These are phyloP conservation scores for Insectozyma bohioensis DNA, from an alignment of 1,139 yeast genomes.

Conservation along the genomic window DNA sequence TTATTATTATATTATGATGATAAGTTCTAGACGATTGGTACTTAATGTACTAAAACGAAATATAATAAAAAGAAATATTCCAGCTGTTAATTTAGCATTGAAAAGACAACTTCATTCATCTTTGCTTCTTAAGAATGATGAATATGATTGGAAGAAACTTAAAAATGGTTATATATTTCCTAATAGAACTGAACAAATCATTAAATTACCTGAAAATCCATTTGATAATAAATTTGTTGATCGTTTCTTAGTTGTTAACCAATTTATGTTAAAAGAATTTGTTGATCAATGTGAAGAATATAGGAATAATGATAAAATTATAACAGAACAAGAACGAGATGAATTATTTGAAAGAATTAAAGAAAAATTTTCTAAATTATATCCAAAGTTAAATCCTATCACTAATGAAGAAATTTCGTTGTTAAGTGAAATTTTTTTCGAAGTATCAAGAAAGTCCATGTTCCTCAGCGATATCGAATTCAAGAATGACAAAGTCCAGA, in stretches of 20 bases:
- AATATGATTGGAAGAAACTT: too few relatives aligned
- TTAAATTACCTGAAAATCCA: conserved; percentile 9
- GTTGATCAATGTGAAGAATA: conserved; percentile 9
- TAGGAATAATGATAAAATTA: conserved; percentile 3
- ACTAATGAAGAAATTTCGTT: conserved; percentile 29
- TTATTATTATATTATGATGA: conserved; percentile 7
- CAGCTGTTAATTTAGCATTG: conserved; percentile 1
- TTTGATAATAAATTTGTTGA: conserved; percentile 10
- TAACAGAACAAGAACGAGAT: conserved; percentile 5
- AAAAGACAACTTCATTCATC: conserved; percentile 5
- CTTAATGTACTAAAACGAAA: conserved; percentile 1
- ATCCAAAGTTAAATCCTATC: conserved; percentile 4
- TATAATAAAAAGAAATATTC: conserved; percentile 1
- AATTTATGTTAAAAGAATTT: conserved; percentile 13
- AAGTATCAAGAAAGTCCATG: conserved; percentile 28
- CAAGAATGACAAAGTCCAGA: conserved; percentile 24
- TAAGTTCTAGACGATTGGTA: conserved; percentile 1
- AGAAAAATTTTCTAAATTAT: conserved; percentile 6
- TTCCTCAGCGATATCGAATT: conserved; percentile 31
- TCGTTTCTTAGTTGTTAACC: conserved; percentile 8
- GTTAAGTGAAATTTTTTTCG: conserved; percentile 29
- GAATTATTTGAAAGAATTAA: conserved; percentile 10
- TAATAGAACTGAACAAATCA: too few relatives aligned
- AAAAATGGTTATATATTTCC: too few relatives aligned
- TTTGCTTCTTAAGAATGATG: too few relatives aligned